Evolutionary conservation across 176 grass and related monocot species (phyloP).

Genomic region (Saccharum officinarum): DNA sequence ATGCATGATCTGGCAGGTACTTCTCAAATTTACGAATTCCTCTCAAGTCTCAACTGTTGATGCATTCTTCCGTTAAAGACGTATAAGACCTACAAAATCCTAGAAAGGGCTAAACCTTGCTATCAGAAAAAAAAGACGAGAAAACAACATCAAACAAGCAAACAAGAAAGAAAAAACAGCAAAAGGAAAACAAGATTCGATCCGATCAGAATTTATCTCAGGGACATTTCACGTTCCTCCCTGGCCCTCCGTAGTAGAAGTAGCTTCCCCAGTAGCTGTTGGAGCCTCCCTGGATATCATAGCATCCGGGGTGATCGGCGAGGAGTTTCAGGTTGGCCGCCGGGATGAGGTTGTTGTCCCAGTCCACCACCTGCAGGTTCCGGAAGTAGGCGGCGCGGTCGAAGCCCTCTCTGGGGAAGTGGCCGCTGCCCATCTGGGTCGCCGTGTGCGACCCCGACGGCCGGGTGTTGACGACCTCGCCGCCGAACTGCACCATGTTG

Average conservation of each 20-base stretch:
- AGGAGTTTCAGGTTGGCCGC: slow-evolving; percentile 59
- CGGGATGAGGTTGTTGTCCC: slow-evolving; percentile 84
- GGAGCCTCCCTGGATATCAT: slow-evolving; percentile 67
- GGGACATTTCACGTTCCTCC: slow-evolving; percentile 69
- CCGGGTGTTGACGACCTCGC: slow-evolving; percentile 70
- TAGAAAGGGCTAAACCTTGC: slow-evolving; percentile 7
- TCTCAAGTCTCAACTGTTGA: not conserved
- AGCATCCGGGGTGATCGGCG: slow-evolving; percentile 74
- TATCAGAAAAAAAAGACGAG: not conserved
- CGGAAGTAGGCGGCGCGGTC: slow-evolving; percentile 78
- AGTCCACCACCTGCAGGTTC: slow-evolving; percentile 84
- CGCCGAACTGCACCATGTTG: slow-evolving; percentile 91
- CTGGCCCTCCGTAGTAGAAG: slow-evolving; percentile 90
- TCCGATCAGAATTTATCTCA: slow-evolving; percentile 2
- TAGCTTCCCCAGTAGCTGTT: slow-evolving; percentile 69
- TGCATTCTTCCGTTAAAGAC: slow-evolving; percentile 18
- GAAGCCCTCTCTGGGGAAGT: slow-evolving; percentile 68
- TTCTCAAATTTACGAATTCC: slow-evolving; percentile 33
- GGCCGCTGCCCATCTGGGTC: slow-evolving; percentile 91
- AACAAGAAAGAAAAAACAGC: not conserved
- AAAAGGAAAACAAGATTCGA: not conserved
- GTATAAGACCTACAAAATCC: slow-evolving; percentile 31
- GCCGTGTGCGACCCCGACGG: slow-evolving; percentile 62
- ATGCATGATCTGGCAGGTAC: not conserved
- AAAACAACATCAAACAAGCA: not conserved